Evolutionary conservation across 495 filamentous ascomycete species (phyloP), one percentile per base, ranked within the genome.

Genomic region (Hyphodiscus hymeniophilus): DNA sequence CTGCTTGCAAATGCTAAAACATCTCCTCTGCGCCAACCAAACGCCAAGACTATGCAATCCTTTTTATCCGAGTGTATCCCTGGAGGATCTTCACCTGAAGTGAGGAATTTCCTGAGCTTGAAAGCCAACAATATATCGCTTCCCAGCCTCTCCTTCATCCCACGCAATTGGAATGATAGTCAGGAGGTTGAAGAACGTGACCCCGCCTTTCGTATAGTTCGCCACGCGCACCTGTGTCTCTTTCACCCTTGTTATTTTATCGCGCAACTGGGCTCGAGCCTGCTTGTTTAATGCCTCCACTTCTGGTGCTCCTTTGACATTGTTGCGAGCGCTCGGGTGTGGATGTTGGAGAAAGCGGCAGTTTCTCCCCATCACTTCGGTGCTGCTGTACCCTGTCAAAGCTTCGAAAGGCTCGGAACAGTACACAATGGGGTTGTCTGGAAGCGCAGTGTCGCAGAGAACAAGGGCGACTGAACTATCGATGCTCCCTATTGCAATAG

Each of bases 321-420:
- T 11, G 12, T 6, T 38, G 6, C 17, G 8, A 6, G 10, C 10
- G 60, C 63, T 3, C 46, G 63, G 13, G 5, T 22, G 22, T 3
- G 71, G 70, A 6, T 66, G 58, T 56, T 77, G 74, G 17, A 77
- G 52, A 45, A 77, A 75, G n/a, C 74, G 72, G 44, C 72, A 76
- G 57, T 77, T 77, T 15, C 54, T 45, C 0, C 71, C 70, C n/a
- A 71, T 26, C 8, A 69, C 60, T 47, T 77, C 71, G 26, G 38
- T 20, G 2, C 32, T 33, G 3, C 59, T 39, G 50, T 76, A 77
- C 5, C 72, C 72, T 0, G 72, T 73, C 44, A 76, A 54, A 12
- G 60, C 40, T 28, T 52, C 48, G 58, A 73, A 76, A 3, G 64
- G 30, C 3, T 66, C 61, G 12, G 71, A 70, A 10, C 65, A 67